Conservation (phyloP, 2,329 filamentous ascomycete genomes). For the Coleophoma crateriformis region DNA sequence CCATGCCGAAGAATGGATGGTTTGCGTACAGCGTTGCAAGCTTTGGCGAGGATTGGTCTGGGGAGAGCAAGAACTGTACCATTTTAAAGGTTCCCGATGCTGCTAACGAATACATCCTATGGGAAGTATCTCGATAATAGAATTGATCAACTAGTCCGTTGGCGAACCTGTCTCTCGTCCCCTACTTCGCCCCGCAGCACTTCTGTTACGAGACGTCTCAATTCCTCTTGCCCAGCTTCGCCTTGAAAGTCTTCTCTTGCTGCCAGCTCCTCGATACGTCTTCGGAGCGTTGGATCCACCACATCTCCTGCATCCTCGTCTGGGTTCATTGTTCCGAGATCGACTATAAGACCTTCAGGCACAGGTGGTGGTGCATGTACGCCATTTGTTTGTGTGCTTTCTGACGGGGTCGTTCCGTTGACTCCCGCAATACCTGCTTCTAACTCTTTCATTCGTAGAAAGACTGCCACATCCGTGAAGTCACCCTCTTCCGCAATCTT, state of each 20-base stretch:
- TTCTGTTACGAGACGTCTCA: conserved; percentile 76
- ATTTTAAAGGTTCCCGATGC: conserved; percentile 45
- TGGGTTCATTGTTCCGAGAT: conserved; percentile 68
- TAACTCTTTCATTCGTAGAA: conserved; percentile 44
- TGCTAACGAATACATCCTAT: conserved; percentile 51
- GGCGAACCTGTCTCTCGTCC: conserved; percentile 59
- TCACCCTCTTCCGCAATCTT: conserved; percentile 76
- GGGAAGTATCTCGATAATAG: conserved; percentile 40
- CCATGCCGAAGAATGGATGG: conserved; percentile 43
- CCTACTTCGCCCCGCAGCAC: conserved; percentile 66
- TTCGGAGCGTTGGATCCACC: conserved; percentile 76
- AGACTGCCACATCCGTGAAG: conserved; percentile 68
- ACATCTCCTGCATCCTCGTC: conserved; percentile 57
- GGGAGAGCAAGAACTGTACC: conserved; percentile 43
- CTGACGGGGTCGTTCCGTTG: conserved; percentile 21
- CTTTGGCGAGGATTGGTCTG: conserved; percentile 40
- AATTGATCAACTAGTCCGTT: conserved; percentile 47
- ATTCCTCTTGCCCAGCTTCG: conserved; percentile 70
- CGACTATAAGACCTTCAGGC: conserved; percentile 72
- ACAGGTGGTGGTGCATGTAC: conserved; percentile 48
- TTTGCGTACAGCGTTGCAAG: conserved; percentile 48
- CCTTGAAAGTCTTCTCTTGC: conserved; percentile 77
- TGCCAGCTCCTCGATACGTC: conserved; percentile 85
- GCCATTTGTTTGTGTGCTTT: conserved; percentile 15
- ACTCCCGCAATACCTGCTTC: conserved; percentile 25